Evolutionary conservation across 441 rosid species (phyloP).

Genomic region (Dalechampia spathulata): DNA sequence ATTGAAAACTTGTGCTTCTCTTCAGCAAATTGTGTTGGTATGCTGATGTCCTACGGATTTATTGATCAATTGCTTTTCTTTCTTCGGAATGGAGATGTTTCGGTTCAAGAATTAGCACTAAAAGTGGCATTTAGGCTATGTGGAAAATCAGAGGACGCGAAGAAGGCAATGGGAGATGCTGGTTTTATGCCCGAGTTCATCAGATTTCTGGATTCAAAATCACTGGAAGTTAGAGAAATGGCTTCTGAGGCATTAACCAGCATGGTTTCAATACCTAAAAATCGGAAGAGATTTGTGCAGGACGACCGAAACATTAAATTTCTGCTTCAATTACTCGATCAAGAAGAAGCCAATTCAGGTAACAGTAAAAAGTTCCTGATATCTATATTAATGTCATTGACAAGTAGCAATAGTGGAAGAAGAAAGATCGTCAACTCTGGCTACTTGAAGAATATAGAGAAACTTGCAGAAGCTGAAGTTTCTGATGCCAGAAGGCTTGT

Average conservation of each 20-base stretch:
- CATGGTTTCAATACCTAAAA: slow-evolving; percentile 52
- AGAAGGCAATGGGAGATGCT: slow-evolving; percentile 61
- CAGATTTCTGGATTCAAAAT: slow-evolving; percentile 73
- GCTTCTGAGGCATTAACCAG: slow-evolving; percentile 59
- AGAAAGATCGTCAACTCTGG: slow-evolving; percentile 75
- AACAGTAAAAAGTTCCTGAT: slow-evolving; percentile 50
- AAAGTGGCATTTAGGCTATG: slow-evolving; percentile 61
- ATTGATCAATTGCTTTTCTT: slow-evolving; percentile 47
- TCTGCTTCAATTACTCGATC: slow-evolving; percentile 61
- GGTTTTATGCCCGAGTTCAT: slow-evolving; percentile 83
- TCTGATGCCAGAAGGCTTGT: slow-evolving; percentile 79
- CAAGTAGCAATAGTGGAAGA: slow-evolving; percentile 66
- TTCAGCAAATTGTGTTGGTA: slow-evolving; percentile 30
- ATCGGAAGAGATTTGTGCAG: slow-evolving; percentile 61
- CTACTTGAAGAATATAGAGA: slow-evolving; percentile 72
- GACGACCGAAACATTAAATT: slow-evolving; percentile 54
- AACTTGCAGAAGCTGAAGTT: slow-evolving; percentile 80
- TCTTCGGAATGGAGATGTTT: slow-evolving; percentile 56
- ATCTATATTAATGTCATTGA: slow-evolving; percentile 64
- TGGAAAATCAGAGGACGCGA: slow-evolving; percentile 57
- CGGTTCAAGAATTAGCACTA: slow-evolving; percentile 67
- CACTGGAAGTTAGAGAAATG: slow-evolving; percentile 64
- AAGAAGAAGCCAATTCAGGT: slow-evolving; percentile 50
- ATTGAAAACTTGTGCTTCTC: slow-evolving; percentile 69
- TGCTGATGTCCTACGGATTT: slow-evolving; percentile 48